phyloP scores from a whole-genome alignment of 371 early-diverging fungal species.

The Capillidium heterosporum region DNA sequence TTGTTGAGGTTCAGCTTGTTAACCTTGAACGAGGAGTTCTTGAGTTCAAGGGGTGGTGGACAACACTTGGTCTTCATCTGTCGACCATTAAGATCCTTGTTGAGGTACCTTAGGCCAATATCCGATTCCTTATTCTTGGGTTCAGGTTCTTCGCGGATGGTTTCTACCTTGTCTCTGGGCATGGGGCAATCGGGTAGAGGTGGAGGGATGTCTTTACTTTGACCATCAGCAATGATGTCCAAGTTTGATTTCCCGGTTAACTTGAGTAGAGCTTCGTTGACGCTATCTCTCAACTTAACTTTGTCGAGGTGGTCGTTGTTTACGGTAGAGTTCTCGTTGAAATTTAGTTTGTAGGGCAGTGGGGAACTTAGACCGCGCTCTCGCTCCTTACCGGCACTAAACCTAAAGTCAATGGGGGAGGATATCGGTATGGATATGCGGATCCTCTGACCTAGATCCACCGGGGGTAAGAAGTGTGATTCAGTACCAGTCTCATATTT shows the following conservation, averaged over 20 bases:
- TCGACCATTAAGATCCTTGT: not conserved
- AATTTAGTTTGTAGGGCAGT: not conserved
- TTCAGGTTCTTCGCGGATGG: too few relatives aligned
- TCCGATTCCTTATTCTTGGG: not conserved
- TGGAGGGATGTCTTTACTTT: not conserved
- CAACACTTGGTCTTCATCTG: conserved; percentile 2
- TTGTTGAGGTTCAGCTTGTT: not conserved
- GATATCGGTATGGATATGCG: not conserved
- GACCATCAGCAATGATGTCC: too few relatives aligned
- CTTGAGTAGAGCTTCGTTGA: too few relatives aligned
- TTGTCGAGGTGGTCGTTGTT: too few relatives aligned
- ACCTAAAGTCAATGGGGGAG: too few relatives aligned
- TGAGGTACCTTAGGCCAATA: not conserved
- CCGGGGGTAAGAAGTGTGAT: not conserved
- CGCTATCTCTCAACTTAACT: too few relatives aligned
- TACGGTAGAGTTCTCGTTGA: not conserved
- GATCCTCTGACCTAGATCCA: not conserved
- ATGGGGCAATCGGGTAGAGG: not conserved
- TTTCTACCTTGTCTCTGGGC: too few relatives aligned
- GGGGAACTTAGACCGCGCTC: too few relatives aligned
- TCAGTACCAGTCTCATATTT: too few relatives aligned
- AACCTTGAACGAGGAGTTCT: not conserved
- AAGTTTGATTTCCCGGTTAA: too few relatives aligned
- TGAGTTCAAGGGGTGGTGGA: not conserved
- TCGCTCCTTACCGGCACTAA: too few relatives aligned